Percentiles rank a stretch among this genome's conserved stretches.
Evolutionary conservation across 2,329 filamentous ascomycete genomes (phyloP).

Genomic region (Claviceps pazoutovae): DNA sequence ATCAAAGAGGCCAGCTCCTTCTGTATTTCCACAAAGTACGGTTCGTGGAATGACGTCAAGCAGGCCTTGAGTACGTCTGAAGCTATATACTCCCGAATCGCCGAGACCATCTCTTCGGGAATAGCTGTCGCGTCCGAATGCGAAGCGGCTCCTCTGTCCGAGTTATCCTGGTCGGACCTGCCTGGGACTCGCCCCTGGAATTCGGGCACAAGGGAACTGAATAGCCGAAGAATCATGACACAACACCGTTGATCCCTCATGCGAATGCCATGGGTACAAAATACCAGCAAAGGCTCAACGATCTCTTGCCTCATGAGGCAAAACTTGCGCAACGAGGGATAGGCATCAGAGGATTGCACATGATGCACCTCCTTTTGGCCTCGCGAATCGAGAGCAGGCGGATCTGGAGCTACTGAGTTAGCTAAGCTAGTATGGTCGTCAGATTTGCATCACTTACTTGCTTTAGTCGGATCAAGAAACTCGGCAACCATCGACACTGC

Average conservation of each 20-base stretch:
- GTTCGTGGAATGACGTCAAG: slow-evolving; percentile 81
- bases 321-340: slow-evolving; percentile 60
- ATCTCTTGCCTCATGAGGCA: slow-evolving; percentile 65
- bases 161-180: slow-evolving; percentile 7
- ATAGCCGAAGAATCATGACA: slow-evolving; percentile 70
- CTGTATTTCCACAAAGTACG: slow-evolving; percentile 93
- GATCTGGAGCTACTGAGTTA: slow-evolving; percentile 2
- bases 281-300: slow-evolving; percentile 77
- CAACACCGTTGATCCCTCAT: slow-evolving; percentile 86
- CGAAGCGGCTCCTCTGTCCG: slow-evolving; percentile 14
- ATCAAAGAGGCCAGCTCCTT: slow-evolving; percentile 83
- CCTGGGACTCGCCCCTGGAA: slow-evolving; percentile 35
- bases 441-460: slow-evolving; percentile 32
- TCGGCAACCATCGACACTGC: slow-evolving; percentile 85
- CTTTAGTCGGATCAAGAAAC: slow-evolving; percentile 63
- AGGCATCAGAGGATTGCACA: slow-evolving; percentile 17
- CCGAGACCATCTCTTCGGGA: slow-evolving; percentile 40
- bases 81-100: slow-evolving; percentile 79
- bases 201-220: slow-evolving; percentile 70
- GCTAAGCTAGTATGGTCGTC: background rate
- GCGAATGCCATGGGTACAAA: slow-evolving; percentile 79
- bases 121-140: slow-evolving; percentile 30
- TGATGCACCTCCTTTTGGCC: background rate
- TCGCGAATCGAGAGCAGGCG: background rate
- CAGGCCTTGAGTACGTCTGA: slow-evolving; percentile 80